Evolutionary conservation across 805 yeast genomes (phyloP), one percentile per base, ranked within the genome.

Genomic region (Yamadazyma sp.): DNA sequence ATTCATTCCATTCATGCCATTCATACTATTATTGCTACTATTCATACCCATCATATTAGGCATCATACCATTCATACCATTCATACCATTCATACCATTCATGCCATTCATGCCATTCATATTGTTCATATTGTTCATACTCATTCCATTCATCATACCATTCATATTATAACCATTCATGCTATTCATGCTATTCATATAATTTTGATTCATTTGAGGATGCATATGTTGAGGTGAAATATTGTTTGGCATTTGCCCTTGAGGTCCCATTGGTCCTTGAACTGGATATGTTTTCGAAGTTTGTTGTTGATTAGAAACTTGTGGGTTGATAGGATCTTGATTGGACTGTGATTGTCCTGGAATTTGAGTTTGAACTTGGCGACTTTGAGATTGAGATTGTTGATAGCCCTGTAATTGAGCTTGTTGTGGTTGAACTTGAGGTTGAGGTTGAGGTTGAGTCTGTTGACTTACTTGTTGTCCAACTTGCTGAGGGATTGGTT

Each of bases 1-100:
- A 17, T 33, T 40, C 30, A 33, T 33, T n/a, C 33, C 30, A 14
- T 33, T 32, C 40, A 35, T 36, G 8, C 33, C 35, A 30, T 43
- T 43, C 43, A 42, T 34, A 14, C 23, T 34, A 26, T 30, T 21
- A 21, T 16, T 33, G 27, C 19, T 24, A 11, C 39, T 35, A 26
- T 35, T 35, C 39, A 35, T 35, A 12, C 19, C 19, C 39, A 36
- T 36, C 5, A 25, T 28, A 24, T 32, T 31, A n/a, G n/a, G n/a
- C 32, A 29, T 28, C 18, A 7, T 15, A 24, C 29, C 25, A 25
- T 21, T 25, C 33, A 27, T 16, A 5, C 30, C 30, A 17, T 27
- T 23, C 38, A 28, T 34, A n/a, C 17, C 11, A 18, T 35, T 22
- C 39, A 36, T 36, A 5, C 25, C 26, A 18, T 24, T 33, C 39